A percentile compares a stretch with the other conserved stretches of the same genome.
Conservation (phyloP, 108 stramenopile genomes). For the Skeletonema tropicum region DNA sequence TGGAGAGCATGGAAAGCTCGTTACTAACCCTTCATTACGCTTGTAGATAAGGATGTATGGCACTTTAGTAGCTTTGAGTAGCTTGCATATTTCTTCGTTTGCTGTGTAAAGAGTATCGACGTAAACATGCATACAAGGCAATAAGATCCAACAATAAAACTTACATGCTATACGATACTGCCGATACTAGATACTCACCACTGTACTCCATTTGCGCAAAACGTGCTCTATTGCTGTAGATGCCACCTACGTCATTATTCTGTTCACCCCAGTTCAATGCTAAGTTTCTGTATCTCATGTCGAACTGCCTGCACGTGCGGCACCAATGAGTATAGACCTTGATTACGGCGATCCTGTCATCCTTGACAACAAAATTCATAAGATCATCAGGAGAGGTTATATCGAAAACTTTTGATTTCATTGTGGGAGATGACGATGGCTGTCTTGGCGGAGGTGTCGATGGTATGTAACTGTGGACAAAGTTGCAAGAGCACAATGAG, state of each 20-base stretch:
- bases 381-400: not conserved
- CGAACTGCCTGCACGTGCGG: constrained; percentile 20
- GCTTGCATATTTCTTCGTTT: constrained; percentile 19
- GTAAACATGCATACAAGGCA: not conserved
- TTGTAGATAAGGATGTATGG: constrained; percentile 26
- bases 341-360: not conserved
- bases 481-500: no score
- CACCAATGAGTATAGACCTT: constrained; percentile 8
- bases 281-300: constrained; percentile 11
- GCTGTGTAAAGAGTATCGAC: not conserved
- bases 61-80: constrained; percentile 14
- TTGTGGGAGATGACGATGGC: not conserved
- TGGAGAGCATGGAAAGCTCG: constrained; percentile 10
- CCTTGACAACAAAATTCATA: not conserved
- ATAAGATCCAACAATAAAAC: constrained; percentile 1
- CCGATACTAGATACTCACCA: not conserved
- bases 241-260: not conserved
- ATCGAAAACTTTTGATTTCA: not conserved
- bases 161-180: no score
- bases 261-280: constrained; percentile 15
- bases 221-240: constrained; percentile 6
- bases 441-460: not conserved
- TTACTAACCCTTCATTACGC: not conserved
- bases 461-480: no score
- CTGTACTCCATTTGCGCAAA: constrained; percentile 25